Evolutionary conservation across 1,284 basidiomycete species (phyloP).

Genomic region (Microbotryomycetes sp.): DNA sequence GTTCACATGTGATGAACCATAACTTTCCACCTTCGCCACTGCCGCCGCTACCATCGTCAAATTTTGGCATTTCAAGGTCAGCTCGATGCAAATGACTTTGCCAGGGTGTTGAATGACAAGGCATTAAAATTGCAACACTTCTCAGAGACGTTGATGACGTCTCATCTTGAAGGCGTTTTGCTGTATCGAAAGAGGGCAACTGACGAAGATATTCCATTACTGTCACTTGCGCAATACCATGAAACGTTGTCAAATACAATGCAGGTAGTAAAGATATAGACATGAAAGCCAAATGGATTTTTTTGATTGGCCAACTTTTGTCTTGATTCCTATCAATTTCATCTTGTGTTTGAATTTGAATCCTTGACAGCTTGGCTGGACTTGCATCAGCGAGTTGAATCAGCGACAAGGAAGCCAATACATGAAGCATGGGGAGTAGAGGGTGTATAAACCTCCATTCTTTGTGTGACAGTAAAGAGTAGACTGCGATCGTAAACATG

Average conservation of each 20-base stretch:
- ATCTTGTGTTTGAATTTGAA: slow-evolving; percentile 14
- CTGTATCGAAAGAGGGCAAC: background rate
- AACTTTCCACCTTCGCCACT: slow-evolving; percentile 49
- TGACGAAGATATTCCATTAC: slow-evolving; percentile 51
- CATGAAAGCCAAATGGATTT: slow-evolving; percentile 46
- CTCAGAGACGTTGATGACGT: slow-evolving; percentile 50
- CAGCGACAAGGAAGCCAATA: slow-evolving; percentile 69
- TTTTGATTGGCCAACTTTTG: slow-evolving; percentile 45
- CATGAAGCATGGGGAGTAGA: slow-evolving; percentile 72
- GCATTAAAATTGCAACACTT: slow-evolving; percentile 80
- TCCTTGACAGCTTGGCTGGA: background rate
- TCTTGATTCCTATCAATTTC: too few species aligned
- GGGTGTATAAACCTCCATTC: slow-evolving; percentile 97
- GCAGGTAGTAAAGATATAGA: slow-evolving; percentile 54
- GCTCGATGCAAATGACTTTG: slow-evolving; percentile 76
- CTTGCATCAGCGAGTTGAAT: slow-evolving; percentile 37
- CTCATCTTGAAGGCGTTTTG: slow-evolving; percentile 12
- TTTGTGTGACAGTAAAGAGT: slow-evolving; percentile 81
- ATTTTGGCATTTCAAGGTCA: slow-evolving; percentile 44
- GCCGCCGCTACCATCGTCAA: background rate
- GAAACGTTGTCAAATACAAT: slow-evolving; percentile 59
- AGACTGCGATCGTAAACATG: slow-evolving; percentile 52
- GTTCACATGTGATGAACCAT: slow-evolving; percentile 88
- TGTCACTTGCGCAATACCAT: slow-evolving; percentile 68
- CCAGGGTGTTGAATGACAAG: slow-evolving; percentile 97